Evolutionary conservation across 2,329 filamentous ascomycete species (phyloP), one percentile per base, ranked within the genome.

Genomic region (Colletotrichum sp.): DNA sequence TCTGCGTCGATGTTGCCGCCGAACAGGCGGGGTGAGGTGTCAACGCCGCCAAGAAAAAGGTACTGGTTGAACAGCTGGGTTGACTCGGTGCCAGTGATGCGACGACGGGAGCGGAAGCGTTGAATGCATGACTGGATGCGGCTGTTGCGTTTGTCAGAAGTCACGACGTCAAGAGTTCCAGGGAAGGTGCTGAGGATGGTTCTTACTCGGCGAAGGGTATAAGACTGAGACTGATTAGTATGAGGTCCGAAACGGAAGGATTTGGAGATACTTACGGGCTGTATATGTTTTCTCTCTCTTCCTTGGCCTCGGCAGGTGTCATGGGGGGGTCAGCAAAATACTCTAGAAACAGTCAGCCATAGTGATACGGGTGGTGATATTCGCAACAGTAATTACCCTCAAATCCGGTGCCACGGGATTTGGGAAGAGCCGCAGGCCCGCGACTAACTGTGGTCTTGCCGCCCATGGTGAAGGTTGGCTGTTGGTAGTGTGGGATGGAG

Each of bases 101-200:
- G 96, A 36, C 96, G 94, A 62, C 93, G 94, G 43, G 91, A 89
- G 77, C 94, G 92, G 85, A 93, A 99, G 16, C 95, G 93, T 78
- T 96, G 93, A 70, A 98, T 94, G 62, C 95, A 97, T 30, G 93
- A 90, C 81, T 98, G 93, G 55, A 98, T 95, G 62, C 97, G 95
- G 71, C 94, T 94, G 75, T 55, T 6, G 8, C 16, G 52, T 75
- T 30, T 70, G 66, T 34, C 3, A 24, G n/a, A 38, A 16, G n/a
- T 15, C 26, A 28, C 9, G 4, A 58, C 15, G 21, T 58, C 55
- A 7, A 58, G 55, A 9, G 26, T 10, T n/a, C 18, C 43, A 0
- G 5, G 24, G 16, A 64, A 38, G 61, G 34, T 2, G 13, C 9
- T 1, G 9, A 7, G 28, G 32, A 21, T 52, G 6, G 5, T 21